Conservation (phyloP, 306 rosid genomes). For the Morella rubra region DNA sequence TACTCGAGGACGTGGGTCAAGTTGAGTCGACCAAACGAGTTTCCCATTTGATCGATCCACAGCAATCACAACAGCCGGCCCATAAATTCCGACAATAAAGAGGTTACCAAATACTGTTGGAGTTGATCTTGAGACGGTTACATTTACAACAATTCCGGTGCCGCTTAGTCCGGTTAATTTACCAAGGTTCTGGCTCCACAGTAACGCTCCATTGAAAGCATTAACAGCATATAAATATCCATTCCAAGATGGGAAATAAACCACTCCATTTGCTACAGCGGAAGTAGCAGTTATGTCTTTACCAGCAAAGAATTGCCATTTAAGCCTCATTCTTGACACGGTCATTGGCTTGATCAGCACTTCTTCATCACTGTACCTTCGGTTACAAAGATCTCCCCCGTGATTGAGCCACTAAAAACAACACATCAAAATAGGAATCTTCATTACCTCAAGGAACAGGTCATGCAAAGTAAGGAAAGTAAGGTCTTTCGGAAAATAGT, state of each 20-base stretch:
- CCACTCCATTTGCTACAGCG: conserved; percentile 32
- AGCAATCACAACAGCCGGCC: conserved; percentile 39
- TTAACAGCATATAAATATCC: conserved; percentile 36
- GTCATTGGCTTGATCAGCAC: conserved; percentile 29
- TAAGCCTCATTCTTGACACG: conserved; percentile 20
- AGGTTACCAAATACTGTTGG: conserved; percentile 30
- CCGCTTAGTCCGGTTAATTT: conserved; percentile 31
- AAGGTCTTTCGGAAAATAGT: too few species aligned
- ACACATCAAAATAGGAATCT: background rate
- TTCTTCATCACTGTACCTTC: conserved; percentile 28
- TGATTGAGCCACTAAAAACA: conserved; percentile 39
- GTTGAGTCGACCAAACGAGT: conserved; percentile 31
- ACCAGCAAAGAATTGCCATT: conserved; percentile 37
- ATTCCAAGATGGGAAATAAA: conserved; percentile 50
- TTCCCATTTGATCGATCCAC: conserved; percentile 30
- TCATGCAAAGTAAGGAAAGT: background rate
- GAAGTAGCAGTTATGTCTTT: conserved; percentile 41
- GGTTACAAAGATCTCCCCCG: conserved; percentile 32
- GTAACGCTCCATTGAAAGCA: conserved; percentile 28
- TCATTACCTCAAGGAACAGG: background rate
- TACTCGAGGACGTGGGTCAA: conserved; percentile 34
- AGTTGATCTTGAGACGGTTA: conserved; percentile 38
- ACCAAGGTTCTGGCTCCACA: conserved; percentile 37
- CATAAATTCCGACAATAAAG: conserved; percentile 37
- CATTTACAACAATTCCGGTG: conserved; percentile 36